Conservation (phyloP, 768 basidiomycete species). For the Roridomyces roridus region DNA sequence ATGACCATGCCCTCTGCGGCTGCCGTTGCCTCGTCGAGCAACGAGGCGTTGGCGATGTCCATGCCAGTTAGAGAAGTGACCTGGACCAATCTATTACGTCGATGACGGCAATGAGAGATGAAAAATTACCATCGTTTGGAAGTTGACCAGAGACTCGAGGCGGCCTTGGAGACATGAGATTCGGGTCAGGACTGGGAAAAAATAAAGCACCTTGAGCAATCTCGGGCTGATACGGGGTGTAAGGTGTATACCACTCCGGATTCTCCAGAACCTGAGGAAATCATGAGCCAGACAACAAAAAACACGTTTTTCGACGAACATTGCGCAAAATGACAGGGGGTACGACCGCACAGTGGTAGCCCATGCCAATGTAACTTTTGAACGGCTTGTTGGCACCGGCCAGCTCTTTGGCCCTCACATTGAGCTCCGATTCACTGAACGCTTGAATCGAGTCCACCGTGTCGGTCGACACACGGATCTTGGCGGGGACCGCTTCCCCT, state of each 20-base stretch:
- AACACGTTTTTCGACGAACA: constrained; percentile 47
- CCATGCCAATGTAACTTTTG: constrained; percentile 98
- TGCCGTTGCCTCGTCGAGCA: constrained; percentile 94
- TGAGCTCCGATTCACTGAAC: constrained; percentile 87
- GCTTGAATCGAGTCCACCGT: constrained; percentile 72
- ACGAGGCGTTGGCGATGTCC: constrained; percentile 94
- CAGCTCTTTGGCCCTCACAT: constrained; percentile 74
- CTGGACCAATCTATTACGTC: too few relatives aligned
- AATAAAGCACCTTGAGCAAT: constrained; percentile 85
- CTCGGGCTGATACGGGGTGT: constrained; percentile 97
- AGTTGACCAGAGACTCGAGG: constrained; percentile 95
- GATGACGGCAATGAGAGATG: too few relatives aligned
- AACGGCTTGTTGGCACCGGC: constrained; percentile 81
- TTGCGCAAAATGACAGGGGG: constrained; percentile 96
- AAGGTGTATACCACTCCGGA: constrained; percentile 97
- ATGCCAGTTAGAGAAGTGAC: constrained; percentile 92
- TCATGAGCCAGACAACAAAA: not conserved
- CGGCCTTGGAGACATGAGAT: constrained; percentile 62
- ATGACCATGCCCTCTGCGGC: constrained; percentile 98
- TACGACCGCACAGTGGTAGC: constrained; percentile 93
- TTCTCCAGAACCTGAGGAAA: constrained; percentile 83
- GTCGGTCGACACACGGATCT: constrained; percentile 73
- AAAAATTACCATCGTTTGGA: constrained; percentile 97
- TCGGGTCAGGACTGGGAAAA: constrained; percentile 12
- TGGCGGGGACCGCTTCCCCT: constrained; percentile 77